Evolutionary conservation across 139 green algal genomes (phyloP).

Genomic region (Pleodorina starrii): DNA sequence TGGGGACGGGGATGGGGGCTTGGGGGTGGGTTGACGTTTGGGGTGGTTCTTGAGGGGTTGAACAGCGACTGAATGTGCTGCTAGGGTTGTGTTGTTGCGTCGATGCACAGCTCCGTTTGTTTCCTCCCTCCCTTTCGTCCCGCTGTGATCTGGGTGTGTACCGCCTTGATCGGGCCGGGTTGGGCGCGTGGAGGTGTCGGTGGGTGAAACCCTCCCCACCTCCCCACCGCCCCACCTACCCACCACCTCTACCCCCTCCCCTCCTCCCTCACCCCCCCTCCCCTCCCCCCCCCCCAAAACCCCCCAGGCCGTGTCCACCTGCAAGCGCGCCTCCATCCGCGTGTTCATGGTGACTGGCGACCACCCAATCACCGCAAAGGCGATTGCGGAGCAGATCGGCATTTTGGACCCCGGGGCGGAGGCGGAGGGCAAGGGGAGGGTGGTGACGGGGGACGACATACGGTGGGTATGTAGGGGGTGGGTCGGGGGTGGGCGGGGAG

Average conservation of each 20-base stretch:
- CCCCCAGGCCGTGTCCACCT: constrained; percentile 28
- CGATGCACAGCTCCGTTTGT: no score
- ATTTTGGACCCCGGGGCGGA: constrained; percentile 77
- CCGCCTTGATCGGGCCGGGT: no score
- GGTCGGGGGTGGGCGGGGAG: no score
- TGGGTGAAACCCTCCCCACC: background rate
- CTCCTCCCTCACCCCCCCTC: background rate
- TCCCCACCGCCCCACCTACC: background rate
- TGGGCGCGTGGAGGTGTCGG: no score
- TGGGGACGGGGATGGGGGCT: no score
- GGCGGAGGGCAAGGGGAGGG: constrained; percentile 64
- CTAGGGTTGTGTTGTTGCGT: no score
- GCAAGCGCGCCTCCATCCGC: constrained; percentile 67
- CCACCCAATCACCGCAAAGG: constrained; percentile 83
- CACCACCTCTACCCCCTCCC: no score
- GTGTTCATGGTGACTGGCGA: constrained; percentile 91
- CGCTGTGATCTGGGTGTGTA: no score
- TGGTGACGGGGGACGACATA: constrained; percentile 85
- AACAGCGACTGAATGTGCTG: no score
- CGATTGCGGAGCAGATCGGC: constrained; percentile 74
- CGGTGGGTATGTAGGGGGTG: constrained; percentile 44
- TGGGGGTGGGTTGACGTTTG: no score
- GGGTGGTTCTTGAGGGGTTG: no score
- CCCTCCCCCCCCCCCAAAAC: background rate
- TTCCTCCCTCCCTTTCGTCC: no score